Base-by-base conservation (phyloP, 2,329 filamentous ascomycete genomes). In the Fusarium sp. region DNA sequence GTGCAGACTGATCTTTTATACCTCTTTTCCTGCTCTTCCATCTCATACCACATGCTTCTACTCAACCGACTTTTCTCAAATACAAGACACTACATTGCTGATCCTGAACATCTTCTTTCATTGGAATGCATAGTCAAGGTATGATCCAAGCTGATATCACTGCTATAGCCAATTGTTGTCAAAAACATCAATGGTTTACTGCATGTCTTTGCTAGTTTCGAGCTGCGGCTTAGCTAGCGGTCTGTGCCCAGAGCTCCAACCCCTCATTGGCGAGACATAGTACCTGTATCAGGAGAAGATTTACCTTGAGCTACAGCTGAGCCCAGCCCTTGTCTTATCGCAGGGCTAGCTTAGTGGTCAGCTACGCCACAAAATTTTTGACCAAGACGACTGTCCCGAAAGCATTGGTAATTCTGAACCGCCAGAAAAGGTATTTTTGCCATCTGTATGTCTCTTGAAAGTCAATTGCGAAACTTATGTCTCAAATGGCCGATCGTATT, bases 161-260 rank as follows among this genome's bases (percentile, higher is more conserved):
- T 3, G 20, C 30, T 2, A 18, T 27, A 44, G 5, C 45, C 38
- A 55, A 54, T 63, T 6, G 33, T 23, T 5, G 12, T 12, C 7
- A 15, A 26, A 11, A 6, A 35, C 7, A 23, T 23, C 12, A 3
- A 55, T 14, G 2, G 2, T 23, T 6, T 27, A 17, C 60, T 63
- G 60, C 46, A 63, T 32, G 60, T 15, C 35, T 64, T 30, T 54
- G 12, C 32, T 63, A 63, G 60, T 40, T 14, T 40, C 3, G 3
- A 53, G 57, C 15, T 62, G 38, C 33, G 17, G 37, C 14, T 38
- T 23, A 40, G 27, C n/a, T 33, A 23, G 45, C 20, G 30, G 57
- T 45, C 57, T 38, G 20, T 38, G 12, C 26, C 14, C 10, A 38
- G 7, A 27, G 2, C 1, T 3, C 6, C 8, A 3, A 13, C 20